Evolutionary conservation across 78 protist genomes (phyloP).

Genomic region (Dictyostelium purpureum): DNA sequence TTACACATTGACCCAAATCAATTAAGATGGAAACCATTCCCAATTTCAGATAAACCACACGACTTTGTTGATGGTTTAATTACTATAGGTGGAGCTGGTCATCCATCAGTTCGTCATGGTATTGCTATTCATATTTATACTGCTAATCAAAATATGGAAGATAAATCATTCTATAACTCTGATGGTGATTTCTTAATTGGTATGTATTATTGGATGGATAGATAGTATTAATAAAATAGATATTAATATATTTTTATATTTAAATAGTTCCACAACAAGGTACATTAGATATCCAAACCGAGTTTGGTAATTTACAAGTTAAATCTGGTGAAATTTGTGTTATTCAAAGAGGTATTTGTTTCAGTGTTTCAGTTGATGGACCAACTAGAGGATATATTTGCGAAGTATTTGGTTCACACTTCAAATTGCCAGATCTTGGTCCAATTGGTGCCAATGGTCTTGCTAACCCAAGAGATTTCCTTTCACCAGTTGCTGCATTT

Average conservation of each 20-base stretch:
- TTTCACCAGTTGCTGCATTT: conserved; percentile 90
- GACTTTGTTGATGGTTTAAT: conserved; percentile 90
- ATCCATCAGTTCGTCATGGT: conserved; percentile 86
- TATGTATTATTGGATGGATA: background rate
- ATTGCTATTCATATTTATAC: conserved; percentile 91
- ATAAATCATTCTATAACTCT: conserved; percentile 78
- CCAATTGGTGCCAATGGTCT: conserved; percentile 98
- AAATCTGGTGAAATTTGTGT: conserved; percentile 92
- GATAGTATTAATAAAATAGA: background rate
- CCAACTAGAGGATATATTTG: conserved; percentile 91
- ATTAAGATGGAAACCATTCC: conserved; percentile 93
- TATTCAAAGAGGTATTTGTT: conserved; percentile 93
- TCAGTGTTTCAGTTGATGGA: conserved; percentile 81
- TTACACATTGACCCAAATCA: conserved; percentile 83
- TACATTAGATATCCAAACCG: conserved; percentile 91
- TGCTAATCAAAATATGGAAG: conserved; percentile 84
- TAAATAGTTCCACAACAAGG: conserved; percentile 80
- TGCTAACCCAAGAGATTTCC: conserved; percentile 96
- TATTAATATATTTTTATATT: too few relatives aligned
- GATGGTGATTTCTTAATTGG: conserved; percentile 96
- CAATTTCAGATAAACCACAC: conserved; percentile 49
- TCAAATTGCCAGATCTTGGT: conserved; percentile 94
- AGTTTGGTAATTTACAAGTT: conserved; percentile 92
- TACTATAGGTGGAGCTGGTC: conserved; percentile 88
- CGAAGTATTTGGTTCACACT: conserved; percentile 93